Base-by-base conservation (phyloP, 2,329 filamentous ascomycete genomes). In the Chaetomium globosum region DNA sequence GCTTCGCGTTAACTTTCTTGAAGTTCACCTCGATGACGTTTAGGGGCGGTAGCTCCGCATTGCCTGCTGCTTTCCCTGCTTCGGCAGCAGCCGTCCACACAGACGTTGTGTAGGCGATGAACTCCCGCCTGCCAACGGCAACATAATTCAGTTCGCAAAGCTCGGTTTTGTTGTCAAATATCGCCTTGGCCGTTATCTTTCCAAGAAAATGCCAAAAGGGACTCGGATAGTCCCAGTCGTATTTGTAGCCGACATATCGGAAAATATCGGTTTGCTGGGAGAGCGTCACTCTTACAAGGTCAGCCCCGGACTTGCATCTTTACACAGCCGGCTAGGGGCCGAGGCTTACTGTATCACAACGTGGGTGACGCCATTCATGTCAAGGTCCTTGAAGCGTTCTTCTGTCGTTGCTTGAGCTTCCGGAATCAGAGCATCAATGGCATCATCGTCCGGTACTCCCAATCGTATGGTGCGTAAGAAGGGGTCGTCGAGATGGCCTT, bases 161-260 rank as follows among this genome's bases (percentile, higher is more conserved):
- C 12, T 39, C 36, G 5, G 13, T 13, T 5, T 39, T 16, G 36
- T 39, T 6, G 36, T 39, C 36, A 19, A 39, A 39, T 13, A 39
- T 6, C 2, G 36, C 36, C 36, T 39, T 39, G 13, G 36, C 4
- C 12, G 19, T 13, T 39, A 39, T 19, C 36, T 19, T 39, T 16
- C 36, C 59, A n/a, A 61, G 63, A 16, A 65, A 65, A 58, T 62
- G n/a, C 63, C 63, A 65, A 48, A 53, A 65, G 12, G 63, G 63
- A 8, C 31, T 13, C 30, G 63, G 59, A 8, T 19, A 2, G 49
- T 61, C 39, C 48, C 55, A 60, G 63, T 65, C 63, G 59, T 60
- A 65, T 26, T 65, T 46, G 30, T 62, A 65, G 53, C 59, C 63
- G 48, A 65, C 30, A 12, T 4, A 62, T 36, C 10, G 8, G 59